Evolutionary conservation across 768 basidiomycete species (phyloP), one percentile per base, ranked within the genome.

Genomic region (Russula earlei): DNA sequence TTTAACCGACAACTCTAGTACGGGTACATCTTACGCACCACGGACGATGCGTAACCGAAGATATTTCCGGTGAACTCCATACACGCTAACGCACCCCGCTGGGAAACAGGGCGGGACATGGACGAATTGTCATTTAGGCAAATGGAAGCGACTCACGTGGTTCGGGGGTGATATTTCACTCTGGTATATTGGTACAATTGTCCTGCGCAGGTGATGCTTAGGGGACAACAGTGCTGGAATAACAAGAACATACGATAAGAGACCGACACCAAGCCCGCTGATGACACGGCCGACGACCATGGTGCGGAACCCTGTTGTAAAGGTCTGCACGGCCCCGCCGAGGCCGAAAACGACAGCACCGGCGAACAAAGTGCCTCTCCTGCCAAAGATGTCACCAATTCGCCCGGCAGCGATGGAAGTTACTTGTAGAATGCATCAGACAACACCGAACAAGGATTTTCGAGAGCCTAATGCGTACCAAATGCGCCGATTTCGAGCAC

Each of bases 41-140:
- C 91, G 17, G 88, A 92, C 47, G 81, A 79, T 10, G 91, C 85
- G 67, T 97, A 97, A 49, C 94, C 94, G 44, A 90, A 72, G 63
- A 96, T 84, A 66, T 95, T 95, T 59, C 86, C 85, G 3, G 93
- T 94, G 67, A 96, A 96, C 65, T 96, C 93, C 80, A 96, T 91
- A 65, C 91, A 93, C 2, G 92, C 94, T 40, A 96, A 74, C 40
- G 88, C 84, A 46, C 94, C 94, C 62, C 94, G 82, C 85, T 94
- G 63, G 36, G 15, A 5, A 31, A 27, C 15, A 44, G 10, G 22
- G 20, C 25, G n/a, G 24, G 17, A n/a, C 11, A 31, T 31, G 29
- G 29, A 11, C 43, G 41, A 36, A 14, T 14, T 50, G 47, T 55
- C 52, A 24, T 49, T 52, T 20, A 42, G 14, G n/a, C 11, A 52